Conservation (phyloP, 306 rosid genomes). For the Acmispon strigosus region DNA sequence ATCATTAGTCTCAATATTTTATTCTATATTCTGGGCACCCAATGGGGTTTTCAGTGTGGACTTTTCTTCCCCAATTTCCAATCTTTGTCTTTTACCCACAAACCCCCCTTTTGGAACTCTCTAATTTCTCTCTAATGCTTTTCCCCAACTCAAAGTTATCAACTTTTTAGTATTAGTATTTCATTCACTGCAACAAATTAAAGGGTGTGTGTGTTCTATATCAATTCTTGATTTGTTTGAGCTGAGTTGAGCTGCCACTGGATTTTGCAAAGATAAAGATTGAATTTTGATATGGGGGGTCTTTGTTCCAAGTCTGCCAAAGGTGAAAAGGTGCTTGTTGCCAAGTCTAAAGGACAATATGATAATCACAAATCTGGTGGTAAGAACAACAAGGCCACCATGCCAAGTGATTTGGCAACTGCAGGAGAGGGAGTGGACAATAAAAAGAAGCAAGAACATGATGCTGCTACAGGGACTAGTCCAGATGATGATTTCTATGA, state of each 20-base stretch:
- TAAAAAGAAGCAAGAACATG: slow-evolving; percentile 19
- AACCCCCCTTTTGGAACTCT: background rate
- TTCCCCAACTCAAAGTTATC: background rate
- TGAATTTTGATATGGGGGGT: slow-evolving; percentile 56
- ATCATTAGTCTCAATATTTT: background rate
- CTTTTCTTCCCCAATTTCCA: slow-evolving; percentile 30
- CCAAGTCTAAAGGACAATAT: slow-evolving; percentile 20
- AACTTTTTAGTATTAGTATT: background rate
- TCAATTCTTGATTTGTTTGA: slow-evolving; percentile 17
- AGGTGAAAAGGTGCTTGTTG: slow-evolving; percentile 23
- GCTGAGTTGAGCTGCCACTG: background rate
- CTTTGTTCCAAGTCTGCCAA: slow-evolving; percentile 54
- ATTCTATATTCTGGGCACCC: slow-evolving; percentile 4
- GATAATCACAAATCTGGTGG: slow-evolving; percentile 31
- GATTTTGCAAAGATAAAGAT: background rate
- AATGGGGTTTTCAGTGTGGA: slow-evolving; percentile 22
- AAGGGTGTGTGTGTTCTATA: background rate
- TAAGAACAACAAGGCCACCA: slow-evolving; percentile 5
- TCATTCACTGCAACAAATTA: background rate
- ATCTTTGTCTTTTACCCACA: slow-evolving; percentile 17
- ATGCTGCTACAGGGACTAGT: background rate
- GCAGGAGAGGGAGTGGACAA: slow-evolving; percentile 18
- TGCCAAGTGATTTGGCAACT: slow-evolving; percentile 13
- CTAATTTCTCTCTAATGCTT: background rate
- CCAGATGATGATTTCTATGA: slow-evolving; percentile 64